Evolutionary conservation across 768 basidiomycete genomes (phyloP).

Genomic region (Hygrocybe coccinea): DNA sequence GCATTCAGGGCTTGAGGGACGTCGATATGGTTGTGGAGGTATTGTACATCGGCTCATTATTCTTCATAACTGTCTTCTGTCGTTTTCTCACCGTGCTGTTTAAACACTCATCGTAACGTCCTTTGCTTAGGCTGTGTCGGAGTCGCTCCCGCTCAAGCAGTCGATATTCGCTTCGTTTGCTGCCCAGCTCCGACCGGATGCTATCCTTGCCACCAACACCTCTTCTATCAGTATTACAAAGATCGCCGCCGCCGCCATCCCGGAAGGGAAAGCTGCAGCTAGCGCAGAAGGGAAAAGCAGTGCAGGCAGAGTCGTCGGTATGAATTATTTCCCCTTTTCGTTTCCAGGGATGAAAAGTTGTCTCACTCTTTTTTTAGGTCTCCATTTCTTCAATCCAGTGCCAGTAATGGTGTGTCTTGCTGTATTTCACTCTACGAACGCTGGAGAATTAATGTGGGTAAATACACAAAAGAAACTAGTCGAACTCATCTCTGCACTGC

Average conservation of each 20-base stretch:
- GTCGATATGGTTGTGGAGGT: slow-evolving; percentile 92
- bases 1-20: slow-evolving; percentile 60
- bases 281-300: slow-evolving; percentile 59
- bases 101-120: neutral
- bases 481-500: slow-evolving; percentile 90
- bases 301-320: slow-evolving; percentile 79
- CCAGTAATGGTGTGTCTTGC: slow-evolving; percentile 76
- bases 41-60: slow-evolving; percentile 16
- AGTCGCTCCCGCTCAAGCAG: slow-evolving; percentile 74
- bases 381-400: slow-evolving; percentile 96
- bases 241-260: slow-evolving; percentile 77
- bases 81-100: neutral
- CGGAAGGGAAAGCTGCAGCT: slow-evolving; percentile 49
- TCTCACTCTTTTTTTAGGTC: slow-evolving; percentile 38
- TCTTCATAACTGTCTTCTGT: too few species aligned
- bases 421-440: neutral
- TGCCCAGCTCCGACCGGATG: slow-evolving; percentile 58
- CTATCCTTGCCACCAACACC: slow-evolving; percentile 89
- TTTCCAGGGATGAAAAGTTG: too few species aligned
- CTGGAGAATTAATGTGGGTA: neutral
- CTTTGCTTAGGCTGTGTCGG: slow-evolving; percentile 69
- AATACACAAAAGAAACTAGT: slow-evolving; percentile 67
- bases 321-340: slow-evolving; percentile 18
- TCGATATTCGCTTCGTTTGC: slow-evolving; percentile 69
- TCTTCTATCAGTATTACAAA: slow-evolving; percentile 94